Percentiles rank a stretch among this genome's conserved stretches.
Evolutionary conservation across 2,329 filamentous ascomycete species (phyloP).

Genomic region (Venturia carpophila): DNA sequence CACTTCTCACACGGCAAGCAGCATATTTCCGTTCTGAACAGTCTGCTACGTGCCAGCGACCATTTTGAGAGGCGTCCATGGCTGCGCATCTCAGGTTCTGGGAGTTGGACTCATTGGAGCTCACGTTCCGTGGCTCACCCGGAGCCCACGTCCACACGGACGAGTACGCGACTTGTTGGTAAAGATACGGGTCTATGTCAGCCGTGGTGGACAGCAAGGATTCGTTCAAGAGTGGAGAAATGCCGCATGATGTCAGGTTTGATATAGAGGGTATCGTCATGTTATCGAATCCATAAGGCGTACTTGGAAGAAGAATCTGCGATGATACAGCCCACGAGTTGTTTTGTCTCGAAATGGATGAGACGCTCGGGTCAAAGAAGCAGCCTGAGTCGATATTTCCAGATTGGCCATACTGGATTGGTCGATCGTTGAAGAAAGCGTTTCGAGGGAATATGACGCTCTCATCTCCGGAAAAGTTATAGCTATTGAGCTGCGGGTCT

Average conservation of each 20-base stretch:
- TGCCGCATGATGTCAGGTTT: conserved; percentile 49
- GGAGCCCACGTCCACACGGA: conserved; percentile 55
- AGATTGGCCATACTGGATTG: conserved; percentile 18
- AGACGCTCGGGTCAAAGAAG: conserved; percentile 35
- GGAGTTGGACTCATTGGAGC: conserved; percentile 25
- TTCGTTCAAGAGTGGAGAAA: conserved; percentile 51
- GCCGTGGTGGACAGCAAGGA: conserved; percentile 48
- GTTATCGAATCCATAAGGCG: background rate
- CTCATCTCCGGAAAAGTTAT: conserved; percentile 47
- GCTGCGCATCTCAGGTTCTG: conserved; percentile 48
- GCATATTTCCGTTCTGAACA: conserved; percentile 45
- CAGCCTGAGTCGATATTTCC: conserved; percentile 46
- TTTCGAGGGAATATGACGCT: conserved; percentile 43
- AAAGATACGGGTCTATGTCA: conserved; percentile 39
- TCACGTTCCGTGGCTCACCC: conserved; percentile 46
- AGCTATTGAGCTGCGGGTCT: conserved; percentile 49
- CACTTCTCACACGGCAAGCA: conserved; percentile 47
- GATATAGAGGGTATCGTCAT: conserved; percentile 24
- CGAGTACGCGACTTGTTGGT: conserved; percentile 44
- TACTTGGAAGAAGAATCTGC: background rate
- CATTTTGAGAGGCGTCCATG: conserved; percentile 37
- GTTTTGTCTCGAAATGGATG: conserved; percentile 17
- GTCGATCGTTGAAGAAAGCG: conserved; percentile 34
- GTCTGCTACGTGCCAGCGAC: conserved; percentile 49
- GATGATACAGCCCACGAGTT: conserved; percentile 30